A percentile compares a stretch with the other conserved stretches of the same genome.
These are phyloP conservation scores for Alternaria ethzedia DNA, from an alignment of 2,329 filamentous ascomycete genomes.

Conservation along the genomic window DNA sequence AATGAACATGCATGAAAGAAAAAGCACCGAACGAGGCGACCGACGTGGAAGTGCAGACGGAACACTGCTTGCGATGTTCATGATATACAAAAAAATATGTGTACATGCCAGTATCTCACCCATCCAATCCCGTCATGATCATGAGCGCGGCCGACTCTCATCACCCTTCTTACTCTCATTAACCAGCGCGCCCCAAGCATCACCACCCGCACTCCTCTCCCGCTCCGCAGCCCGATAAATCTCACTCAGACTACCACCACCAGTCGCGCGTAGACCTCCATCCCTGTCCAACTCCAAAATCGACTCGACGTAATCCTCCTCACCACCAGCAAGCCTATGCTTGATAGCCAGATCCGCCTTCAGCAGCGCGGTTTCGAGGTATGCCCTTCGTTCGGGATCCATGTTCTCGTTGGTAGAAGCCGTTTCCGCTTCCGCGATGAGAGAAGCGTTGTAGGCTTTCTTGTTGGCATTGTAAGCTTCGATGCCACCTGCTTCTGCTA, in stretches of 20 bases:
- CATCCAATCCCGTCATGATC: neutral
- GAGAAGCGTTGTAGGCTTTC: slow-evolving; percentile 17
- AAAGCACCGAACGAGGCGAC: too few relatives aligned
- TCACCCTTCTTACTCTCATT: slow-evolving; percentile 14
- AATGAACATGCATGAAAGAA: too few relatives aligned
- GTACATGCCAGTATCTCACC: neutral
- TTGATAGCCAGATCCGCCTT: slow-evolving; percentile 30
- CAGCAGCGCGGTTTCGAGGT: slow-evolving; percentile 22
- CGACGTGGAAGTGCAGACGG: neutral
- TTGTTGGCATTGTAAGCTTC: slow-evolving; percentile 12
- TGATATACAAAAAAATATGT: slow-evolving; percentile 1
- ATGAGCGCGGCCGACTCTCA: slow-evolving; percentile 1
- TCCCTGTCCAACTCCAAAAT: slow-evolving; percentile 1
- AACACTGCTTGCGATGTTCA: neutral
- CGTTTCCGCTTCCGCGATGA: slow-evolving; percentile 27
- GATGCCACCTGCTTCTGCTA: slow-evolving; percentile 19
- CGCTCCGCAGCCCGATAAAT: slow-evolving; percentile 1
- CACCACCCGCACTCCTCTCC: slow-evolving; percentile 10
- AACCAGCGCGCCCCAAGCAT: slow-evolving; percentile 27
- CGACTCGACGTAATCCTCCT: slow-evolving; percentile 25
- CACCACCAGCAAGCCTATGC: slow-evolving; percentile 19
- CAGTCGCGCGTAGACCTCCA: slow-evolving; percentile 2
- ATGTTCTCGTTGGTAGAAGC: slow-evolving; percentile 23
- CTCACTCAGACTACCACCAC: neutral
- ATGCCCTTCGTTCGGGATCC: slow-evolving; percentile 17